A percentile compares a stretch with the other conserved stretches of the same genome.
These are phyloP conservation scores for Lophiotrema nucula DNA, from an alignment of 495 filamentous ascomycete genomes.

Conservation along the genomic window DNA sequence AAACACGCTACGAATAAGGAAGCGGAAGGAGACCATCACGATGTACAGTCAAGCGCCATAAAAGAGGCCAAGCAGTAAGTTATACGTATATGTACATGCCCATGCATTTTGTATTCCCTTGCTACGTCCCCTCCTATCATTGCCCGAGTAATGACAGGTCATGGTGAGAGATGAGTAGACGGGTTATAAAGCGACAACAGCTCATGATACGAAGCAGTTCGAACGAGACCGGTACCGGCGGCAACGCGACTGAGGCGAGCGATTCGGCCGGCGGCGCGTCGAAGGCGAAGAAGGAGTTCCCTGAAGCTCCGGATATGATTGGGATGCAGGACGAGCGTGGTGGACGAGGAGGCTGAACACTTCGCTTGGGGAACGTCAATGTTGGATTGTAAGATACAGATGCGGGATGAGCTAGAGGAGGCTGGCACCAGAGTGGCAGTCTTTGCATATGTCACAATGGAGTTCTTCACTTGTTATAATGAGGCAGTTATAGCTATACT, in stretches of 20 bases:
- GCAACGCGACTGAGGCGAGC: constrained; percentile 45
- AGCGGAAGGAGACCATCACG: constrained; percentile 41
- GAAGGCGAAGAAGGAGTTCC: constrained; percentile 62
- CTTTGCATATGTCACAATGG: no score
- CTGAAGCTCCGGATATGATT: constrained; percentile 64
- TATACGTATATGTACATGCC: constrained; percentile 14
- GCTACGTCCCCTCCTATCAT: background rate
- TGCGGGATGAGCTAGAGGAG: no score
- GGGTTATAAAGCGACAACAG: background rate
- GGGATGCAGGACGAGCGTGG: constrained; percentile 72
- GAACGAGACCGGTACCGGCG: constrained; percentile 33
- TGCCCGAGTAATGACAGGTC: background rate
- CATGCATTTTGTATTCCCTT: background rate
- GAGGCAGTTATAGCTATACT: no score
- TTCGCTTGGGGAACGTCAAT: no score
- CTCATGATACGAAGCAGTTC: constrained; percentile 31
- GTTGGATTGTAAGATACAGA: no score
- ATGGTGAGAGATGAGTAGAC: background rate
- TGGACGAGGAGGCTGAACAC: constrained; percentile 37
- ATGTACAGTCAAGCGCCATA: constrained; percentile 45
- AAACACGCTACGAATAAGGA: constrained; percentile 7
- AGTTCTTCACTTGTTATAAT: no score
- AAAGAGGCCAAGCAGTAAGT: constrained; percentile 43
- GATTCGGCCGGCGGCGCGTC: constrained; percentile 46
- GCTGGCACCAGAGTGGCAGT: no score